phyloP scores from a whole-genome alignment of 768 basidiomycete genomes.

The Lactifluus echinatus region DNA sequence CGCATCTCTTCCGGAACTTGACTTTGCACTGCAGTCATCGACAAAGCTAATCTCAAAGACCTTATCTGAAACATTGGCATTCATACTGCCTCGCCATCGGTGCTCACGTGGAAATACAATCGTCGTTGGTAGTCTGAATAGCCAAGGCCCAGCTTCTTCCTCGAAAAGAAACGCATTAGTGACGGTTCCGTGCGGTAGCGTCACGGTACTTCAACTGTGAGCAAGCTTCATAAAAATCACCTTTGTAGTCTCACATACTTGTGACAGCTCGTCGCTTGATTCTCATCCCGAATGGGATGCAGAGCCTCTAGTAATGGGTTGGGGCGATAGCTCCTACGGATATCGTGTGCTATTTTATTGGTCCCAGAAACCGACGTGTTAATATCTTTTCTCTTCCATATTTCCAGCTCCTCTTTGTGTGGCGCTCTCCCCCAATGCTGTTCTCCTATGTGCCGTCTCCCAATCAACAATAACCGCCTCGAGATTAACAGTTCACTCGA shows the following conservation, averaged over 20 bases:
- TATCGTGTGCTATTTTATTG: slow-evolving; percentile 1
- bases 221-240: neutral
- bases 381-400: neutral
- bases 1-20: neutral
- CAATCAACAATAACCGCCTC: slow-evolving; percentile 8
- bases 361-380: neutral
- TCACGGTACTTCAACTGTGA: slow-evolving; percentile 13
- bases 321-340: slow-evolving; percentile 11
- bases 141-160: neutral
- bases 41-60: neutral
- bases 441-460: slow-evolving; percentile 46
- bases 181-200: slow-evolving; percentile 4
- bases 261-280: slow-evolving; percentile 8
- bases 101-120: slow-evolving; percentile 9
- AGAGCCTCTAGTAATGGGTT: slow-evolving; percentile 13
- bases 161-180: neutral
- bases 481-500: slow-evolving; percentile 13
- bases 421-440: slow-evolving; percentile 48
- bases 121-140: slow-evolving; percentile 8
- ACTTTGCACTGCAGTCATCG: neutral
- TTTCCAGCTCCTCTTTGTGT: slow-evolving; percentile 49
- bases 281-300: slow-evolving; percentile 8
- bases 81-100: slow-evolving; percentile 13
- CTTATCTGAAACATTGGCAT: slow-evolving; percentile 14
- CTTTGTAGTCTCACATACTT: neutral